A percentile compares a stretch with the other conserved stretches of the same genome.
These are phyloP conservation scores for Teunomyces aglyptinius DNA, from an alignment of 805 yeast species.

Conservation along the genomic window DNA sequence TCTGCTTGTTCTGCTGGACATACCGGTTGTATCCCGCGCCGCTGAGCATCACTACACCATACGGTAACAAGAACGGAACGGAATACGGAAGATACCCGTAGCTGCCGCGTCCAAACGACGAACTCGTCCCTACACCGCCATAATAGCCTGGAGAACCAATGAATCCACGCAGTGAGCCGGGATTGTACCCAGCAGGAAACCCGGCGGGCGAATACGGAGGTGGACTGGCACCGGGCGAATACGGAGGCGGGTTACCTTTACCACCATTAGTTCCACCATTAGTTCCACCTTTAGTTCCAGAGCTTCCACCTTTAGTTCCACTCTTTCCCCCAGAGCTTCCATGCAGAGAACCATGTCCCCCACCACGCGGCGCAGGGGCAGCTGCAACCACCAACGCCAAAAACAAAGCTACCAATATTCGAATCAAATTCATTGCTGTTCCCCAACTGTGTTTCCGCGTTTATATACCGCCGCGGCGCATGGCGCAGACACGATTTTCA, in stretches of 20 bases:
- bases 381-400: neutral
- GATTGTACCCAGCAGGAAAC: neutral
- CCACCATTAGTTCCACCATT: neutral
- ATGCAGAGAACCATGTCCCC: neutral
- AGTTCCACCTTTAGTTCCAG: neutral
- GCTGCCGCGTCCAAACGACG: neutral
- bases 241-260: neutral
- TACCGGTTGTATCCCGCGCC: neutral
- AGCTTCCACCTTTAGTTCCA: too few relatives aligned
- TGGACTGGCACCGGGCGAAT: neutral
- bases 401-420: neutral
- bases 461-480: neutral
- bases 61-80: neutral
- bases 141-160: neutral
- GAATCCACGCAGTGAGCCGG: neutral
- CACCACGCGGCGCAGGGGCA: neutral
- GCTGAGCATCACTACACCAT: neutral
- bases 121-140: neutral
- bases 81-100: neutral
- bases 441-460: neutral
- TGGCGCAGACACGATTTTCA: too few relatives aligned
- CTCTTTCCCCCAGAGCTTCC: neutral
- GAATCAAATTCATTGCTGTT: neutral
- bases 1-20: neutral
- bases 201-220: neutral